phyloP scores from a whole-genome alignment of 73 alveolate species.

The Paramecium pentaurelia region DNA sequence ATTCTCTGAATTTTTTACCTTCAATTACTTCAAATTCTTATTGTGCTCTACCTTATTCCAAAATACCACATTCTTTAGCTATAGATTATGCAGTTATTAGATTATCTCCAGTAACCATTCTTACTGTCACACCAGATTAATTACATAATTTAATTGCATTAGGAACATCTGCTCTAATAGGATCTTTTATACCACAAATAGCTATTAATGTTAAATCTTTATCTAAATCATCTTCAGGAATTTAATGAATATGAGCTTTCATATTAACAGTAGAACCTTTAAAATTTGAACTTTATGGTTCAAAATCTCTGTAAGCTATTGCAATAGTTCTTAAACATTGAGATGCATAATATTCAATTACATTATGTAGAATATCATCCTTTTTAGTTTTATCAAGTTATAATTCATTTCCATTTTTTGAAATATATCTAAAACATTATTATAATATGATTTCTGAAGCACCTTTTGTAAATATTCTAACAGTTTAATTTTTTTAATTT shows the following conservation, averaged over 20 bases:
- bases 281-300: not conserved
- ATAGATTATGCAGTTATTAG: constrained; percentile 92
- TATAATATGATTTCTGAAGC: constrained; percentile 82
- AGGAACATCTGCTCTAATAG: constrained; percentile 85
- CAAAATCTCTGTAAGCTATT: constrained; percentile 78
- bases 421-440: constrained; percentile 66
- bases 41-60: constrained; percentile 48
- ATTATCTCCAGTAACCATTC: constrained; percentile 98
- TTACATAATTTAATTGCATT: constrained; percentile 78
- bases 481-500: constrained; percentile 60
- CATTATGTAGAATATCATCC: constrained; percentile 56
- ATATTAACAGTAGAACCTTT: not conserved
- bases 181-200: constrained; percentile 83
- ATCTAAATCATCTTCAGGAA: constrained; percentile 51
- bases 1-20: constrained; percentile 65
- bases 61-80: constrained; percentile 88
- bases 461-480: constrained; percentile 79
- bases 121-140: constrained; percentile 87
- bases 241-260: not conserved
- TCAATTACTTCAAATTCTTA: constrained; percentile 59
- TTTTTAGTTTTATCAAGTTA: constrained; percentile 43
- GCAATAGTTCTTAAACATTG: constrained; percentile 76
- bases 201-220: constrained; percentile 47
- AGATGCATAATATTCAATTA: constrained; percentile 76
- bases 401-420: constrained; percentile 69